Conservation (phyloP, 495 filamentous ascomycete genomes). For the Corynascus novoguineensis region DNA sequence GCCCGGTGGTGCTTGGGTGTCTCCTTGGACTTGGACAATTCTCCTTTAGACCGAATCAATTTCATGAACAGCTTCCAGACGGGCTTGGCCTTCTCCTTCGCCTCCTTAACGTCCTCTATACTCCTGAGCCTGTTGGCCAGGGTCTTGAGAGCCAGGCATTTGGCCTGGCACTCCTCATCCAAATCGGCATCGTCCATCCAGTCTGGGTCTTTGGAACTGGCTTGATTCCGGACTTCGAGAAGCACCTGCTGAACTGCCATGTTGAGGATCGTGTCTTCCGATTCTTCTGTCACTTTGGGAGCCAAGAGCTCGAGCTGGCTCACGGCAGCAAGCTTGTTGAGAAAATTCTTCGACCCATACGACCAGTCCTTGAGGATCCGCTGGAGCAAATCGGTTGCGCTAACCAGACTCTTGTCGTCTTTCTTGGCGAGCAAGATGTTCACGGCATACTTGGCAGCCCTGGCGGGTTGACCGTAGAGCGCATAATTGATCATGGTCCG, state of each 20-base stretch:
- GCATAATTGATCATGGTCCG: conserved; percentile 77
- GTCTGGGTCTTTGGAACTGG: conserved; percentile 45
- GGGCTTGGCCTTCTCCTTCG: conserved; percentile 58
- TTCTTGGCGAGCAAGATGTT: conserved; percentile 78
- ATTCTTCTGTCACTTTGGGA: conserved; percentile 63
- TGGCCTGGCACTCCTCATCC: conserved; percentile 78
- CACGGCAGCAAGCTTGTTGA: conserved; percentile 78
- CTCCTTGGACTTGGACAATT: conserved; percentile 65
- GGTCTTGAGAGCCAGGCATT: conserved; percentile 81
- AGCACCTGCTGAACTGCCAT: conserved; percentile 74
- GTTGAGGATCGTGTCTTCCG: conserved; percentile 68
- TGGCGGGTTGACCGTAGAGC: conserved; percentile 70
- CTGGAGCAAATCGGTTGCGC: conserved; percentile 74
- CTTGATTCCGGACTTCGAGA: conserved; percentile 56
- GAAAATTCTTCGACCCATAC: conserved; percentile 68
- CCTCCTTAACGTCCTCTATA: conserved; percentile 51
- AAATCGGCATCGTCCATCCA: conserved; percentile 65
- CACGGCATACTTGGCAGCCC: conserved; percentile 87
- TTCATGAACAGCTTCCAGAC: conserved; percentile 74
- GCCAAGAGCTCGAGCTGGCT: conserved; percentile 79
- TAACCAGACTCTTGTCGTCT: conserved; percentile 72
- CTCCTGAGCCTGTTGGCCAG: conserved; percentile 82
- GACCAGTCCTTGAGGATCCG: conserved; percentile 69
- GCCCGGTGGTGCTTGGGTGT: conserved; percentile 71
- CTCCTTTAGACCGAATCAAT: conserved; percentile 67